Evolutionary conservation across 2,329 filamentous ascomycete species (phyloP).

Genomic region (Talaromyces rugulosus): DNA sequence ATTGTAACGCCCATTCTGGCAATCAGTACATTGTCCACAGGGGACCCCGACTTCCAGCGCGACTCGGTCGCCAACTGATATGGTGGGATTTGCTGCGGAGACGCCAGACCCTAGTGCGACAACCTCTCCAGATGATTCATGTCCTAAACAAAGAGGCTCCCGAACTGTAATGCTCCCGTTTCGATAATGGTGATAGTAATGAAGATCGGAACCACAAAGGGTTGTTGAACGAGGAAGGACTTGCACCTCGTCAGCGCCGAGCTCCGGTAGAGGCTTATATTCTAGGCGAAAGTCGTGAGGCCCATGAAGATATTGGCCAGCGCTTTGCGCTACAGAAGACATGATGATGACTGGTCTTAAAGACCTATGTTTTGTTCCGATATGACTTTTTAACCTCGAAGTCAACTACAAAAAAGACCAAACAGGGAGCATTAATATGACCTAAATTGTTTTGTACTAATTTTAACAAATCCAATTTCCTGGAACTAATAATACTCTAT

Average conservation of each 20-base stretch:
- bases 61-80: background rate
- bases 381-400: too few species aligned
- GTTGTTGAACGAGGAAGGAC: conserved; percentile 56
- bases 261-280: conserved; percentile 24
- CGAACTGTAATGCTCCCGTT: conserved; percentile 8
- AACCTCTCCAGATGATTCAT: conserved; percentile 70
- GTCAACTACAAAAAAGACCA: too few species aligned
- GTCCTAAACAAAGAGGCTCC: conserved; percentile 58
- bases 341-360: background rate
- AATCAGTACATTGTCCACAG: conserved; percentile 40
- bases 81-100: background rate
- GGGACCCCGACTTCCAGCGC: background rate
- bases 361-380: too few species aligned
- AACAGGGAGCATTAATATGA: too few species aligned
- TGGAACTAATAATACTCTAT: too few species aligned
- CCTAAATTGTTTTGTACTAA: too few species aligned
- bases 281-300: conserved; percentile 15
- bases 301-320: background rate
- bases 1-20: conserved; percentile 56
- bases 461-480: too few species aligned
- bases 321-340: background rate
- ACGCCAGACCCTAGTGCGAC: conserved; percentile 38
- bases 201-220: conserved; percentile 61
- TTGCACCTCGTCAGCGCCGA: conserved; percentile 47
- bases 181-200: conserved; percentile 76